Base-by-base conservation (phyloP, 2,329 filamentous ascomycete genomes). In the Beauveria asiatica region DNA sequence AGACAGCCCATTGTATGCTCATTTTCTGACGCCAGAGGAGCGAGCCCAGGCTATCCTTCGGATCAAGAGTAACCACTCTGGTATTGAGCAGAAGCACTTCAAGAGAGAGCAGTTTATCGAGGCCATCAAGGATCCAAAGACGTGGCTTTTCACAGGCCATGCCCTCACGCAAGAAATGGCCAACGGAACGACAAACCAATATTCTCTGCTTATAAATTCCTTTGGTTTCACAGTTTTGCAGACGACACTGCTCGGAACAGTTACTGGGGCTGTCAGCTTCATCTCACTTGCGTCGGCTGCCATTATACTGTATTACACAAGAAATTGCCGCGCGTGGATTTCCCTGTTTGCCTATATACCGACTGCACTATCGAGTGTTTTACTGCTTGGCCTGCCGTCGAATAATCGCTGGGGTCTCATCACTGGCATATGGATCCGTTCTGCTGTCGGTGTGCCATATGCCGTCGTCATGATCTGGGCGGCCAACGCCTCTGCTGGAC, bases 161-260 rank as follows among this genome's bases (percentile, higher is more conserved):
- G 67, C 69, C 1, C 69, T 71, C 27, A 67, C 68, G 3, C 69
- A 75, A 46, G 74, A 76, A 64, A 70, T 76, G 57, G 70, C 71
- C 17, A 74, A 73, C 48, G 72, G 72, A 7, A 59, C 71, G 16
- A 74, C 74, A 2, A 76, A 75, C 51, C 74, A 76, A 59, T 73
- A 66, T 17, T 74, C 73, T 0, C 67, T 79, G 0, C 74, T 78
- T 49, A 74, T 78, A 63, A 76, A 76, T 27, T 75, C 73, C 0
- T 77, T 78, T 54, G 76, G 75, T 3, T 78, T 77, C 61, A 71
- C 63, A 13, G 72, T 64, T 45, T 67, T 70, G 49, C 70, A 73
- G 41, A 73, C 72, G 10, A 74, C 72, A 0, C 65, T 69, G 25
- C 65, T 66, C 8, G 62, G 63, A 0, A 39, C 7, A n/a, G 62